Base-by-base conservation (phyloP, 768 basidiomycete genomes). In the Suillus clintonianus region DNA sequence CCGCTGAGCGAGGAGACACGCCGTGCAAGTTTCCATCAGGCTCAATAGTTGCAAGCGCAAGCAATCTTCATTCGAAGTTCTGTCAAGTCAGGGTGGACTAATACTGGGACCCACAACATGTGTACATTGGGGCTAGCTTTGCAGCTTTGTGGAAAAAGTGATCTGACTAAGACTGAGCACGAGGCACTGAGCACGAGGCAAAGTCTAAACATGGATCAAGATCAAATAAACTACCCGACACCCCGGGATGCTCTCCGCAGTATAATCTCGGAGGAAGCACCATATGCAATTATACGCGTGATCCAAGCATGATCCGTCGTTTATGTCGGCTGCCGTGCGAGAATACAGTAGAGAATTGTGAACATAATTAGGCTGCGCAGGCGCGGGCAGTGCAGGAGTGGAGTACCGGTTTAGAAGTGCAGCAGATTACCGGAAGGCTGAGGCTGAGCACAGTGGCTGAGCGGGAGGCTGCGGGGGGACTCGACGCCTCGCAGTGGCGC, bases 161-260 rank as follows among this genome's bases (percentile, higher is more conserved):
- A 56, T 2, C 55, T 39, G n/a, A n/a, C n/a, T n/a, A n/a, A n/a
- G n/a, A n/a, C n/a, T n/a, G 37, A 41, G 39, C 56, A 57, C 56
- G 56, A 57, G 56, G 56, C 56, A 27, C n/a, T n/a, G 37, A 41
- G 39, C 56, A 57, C 56, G 56, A 57, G 56, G 56, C 56, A 27
- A 36, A 27, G 41, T 57, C 56, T 41, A 57, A 41, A 57, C 22
- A 39, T 30, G 56, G 24, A 57, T 57, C 56, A 24, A 57, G 41
- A 42, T 41, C 4, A 17, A 39, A 39, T 39, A 17, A 39, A 39
- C 30, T 30, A 17, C 32, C 30, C 19, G 32, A 32, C 11, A 34
- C 24, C 39, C 56, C 24, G 56, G 39, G 13, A 41, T 30, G 1
- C 19, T 37, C 56, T 57, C 56, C 39, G 39, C 56, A 57, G 56